A percentile compares a stretch with the other conserved stretches of the same genome.
These are phyloP conservation scores for Globisporangium alternatum DNA, from an alignment of 352 stramenopile species.

Conservation along the genomic window DNA sequence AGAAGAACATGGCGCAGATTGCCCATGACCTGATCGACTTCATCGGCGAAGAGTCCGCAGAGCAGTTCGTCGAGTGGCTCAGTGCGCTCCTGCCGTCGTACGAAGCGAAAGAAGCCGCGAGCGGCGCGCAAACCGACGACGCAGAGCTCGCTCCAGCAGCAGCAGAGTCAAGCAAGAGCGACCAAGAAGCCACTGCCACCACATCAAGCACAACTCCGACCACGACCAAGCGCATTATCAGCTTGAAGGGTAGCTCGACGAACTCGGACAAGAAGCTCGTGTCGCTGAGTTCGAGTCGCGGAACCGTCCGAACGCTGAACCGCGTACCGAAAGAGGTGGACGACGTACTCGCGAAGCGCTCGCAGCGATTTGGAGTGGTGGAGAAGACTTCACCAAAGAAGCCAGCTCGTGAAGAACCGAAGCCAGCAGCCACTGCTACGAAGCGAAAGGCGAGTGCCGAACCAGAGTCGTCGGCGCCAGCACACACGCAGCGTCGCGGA, in stretches of 20 bases:
- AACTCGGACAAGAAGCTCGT: slow-evolving; percentile 49
- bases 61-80: slow-evolving; percentile 75
- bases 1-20: slow-evolving; percentile 86
- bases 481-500: slow-evolving; percentile 11
- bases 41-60: slow-evolving; percentile 72
- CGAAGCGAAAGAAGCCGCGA: slow-evolving; percentile 26
- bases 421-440: slow-evolving; percentile 26
- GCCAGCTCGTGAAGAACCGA: slow-evolving; percentile 17
- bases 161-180: slow-evolving; percentile 4
- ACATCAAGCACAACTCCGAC: slow-evolving; percentile 9
- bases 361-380: slow-evolving; percentile 68
- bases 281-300: slow-evolving; percentile 33
- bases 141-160: slow-evolving; percentile 2
- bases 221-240: slow-evolving; percentile 55
- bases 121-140: slow-evolving; percentile 2
- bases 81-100: slow-evolving; percentile 49
- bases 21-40: slow-evolving; percentile 80
- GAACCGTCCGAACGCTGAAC: slow-evolving; percentile 58
- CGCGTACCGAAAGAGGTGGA: slow-evolving; percentile 35
- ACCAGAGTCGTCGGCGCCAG: slow-evolving; percentile 10
- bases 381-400: slow-evolving; percentile 30
- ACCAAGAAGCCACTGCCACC: slow-evolving; percentile 15
- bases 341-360: slow-evolving; percentile 67
- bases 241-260: slow-evolving; percentile 40
- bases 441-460: slow-evolving; percentile 22